Base-by-base conservation (phyloP, 2,329 filamentous ascomycete genomes). In the Diplodia corticola region DNA sequence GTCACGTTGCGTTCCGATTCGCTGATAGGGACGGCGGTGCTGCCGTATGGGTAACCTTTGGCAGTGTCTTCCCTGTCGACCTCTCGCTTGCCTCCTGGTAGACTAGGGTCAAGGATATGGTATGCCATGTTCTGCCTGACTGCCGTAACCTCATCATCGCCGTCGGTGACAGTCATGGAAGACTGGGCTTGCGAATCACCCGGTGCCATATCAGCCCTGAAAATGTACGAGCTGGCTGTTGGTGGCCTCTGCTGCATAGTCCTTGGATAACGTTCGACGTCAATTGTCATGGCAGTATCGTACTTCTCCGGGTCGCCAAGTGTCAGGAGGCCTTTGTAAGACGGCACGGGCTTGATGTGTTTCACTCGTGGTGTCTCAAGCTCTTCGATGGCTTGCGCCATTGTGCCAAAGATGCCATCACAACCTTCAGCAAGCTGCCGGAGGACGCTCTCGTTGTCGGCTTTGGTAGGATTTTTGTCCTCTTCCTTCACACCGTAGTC, bases 41-140 rank as follows among this genome's bases (percentile, higher is more conserved):
- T 86, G 53, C 95, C 95, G 75, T 99, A 99, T 73, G 92, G 89
- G 73, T 94, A 99, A 0, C 95, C 95, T 76, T 93, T 96, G n/a
- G 92, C 92, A 44, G 99, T 83, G 17, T 92, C 87, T 15, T 96
- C 93, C 67, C 88, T 88, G 30, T 91, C 87, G 28, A 99, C 88
- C 63, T 97, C 92, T 64, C 84, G 85, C 79, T 94, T 96, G 13
- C 91, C 91, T 17, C 91, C 92, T 0, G 90, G 88, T 0, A 88
- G 88, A 46, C 85, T 82, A 5, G 89, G 85, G 68, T 97, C 91
- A 44, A 89, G 86, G 67, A 98, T 86, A 72, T 90, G 89, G 78
- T 98, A 99, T 1, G 87, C 87, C 49, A 91, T 87, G n/a, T 89
- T 83, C 67, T 86, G 90, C 71, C 88, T 89, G n/a, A 98, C 91